Conservation (phyloP, 2,329 filamentous ascomycete genomes). For the Trichoderma oligosporum region DNA sequence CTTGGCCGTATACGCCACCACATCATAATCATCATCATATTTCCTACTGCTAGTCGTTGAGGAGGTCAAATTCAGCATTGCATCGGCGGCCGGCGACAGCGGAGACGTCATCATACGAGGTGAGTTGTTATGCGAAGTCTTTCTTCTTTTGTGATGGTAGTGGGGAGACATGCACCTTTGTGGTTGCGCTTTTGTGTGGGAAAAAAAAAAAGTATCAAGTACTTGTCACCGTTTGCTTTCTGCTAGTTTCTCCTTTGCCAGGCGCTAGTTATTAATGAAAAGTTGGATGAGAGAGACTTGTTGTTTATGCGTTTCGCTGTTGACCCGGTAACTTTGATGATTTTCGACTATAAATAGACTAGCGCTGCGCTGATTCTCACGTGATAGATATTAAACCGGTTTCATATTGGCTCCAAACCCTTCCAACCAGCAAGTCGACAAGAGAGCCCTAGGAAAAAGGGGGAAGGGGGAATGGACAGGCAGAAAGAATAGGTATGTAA, state of each 20-base stretch:
- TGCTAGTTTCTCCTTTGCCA: neutral
- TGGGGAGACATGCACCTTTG: neutral
- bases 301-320: conserved; percentile 15
- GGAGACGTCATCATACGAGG: conserved; percentile 38
- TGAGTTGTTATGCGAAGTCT: neutral
- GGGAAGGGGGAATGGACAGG: no score
- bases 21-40: conserved; percentile 35
- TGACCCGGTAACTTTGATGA: conserved; percentile 13
- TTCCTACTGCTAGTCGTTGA: conserved; percentile 30
- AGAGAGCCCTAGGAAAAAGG: no score
- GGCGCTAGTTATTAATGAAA: conserved; percentile 8
- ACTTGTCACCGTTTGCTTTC: neutral
- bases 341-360: neutral
- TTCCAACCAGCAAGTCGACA: no score
- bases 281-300: conserved; percentile 1
- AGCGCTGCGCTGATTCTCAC: conserved; percentile 15
- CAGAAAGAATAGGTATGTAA: no score
- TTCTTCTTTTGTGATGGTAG: neutral
- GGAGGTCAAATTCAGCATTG: conserved; percentile 38
- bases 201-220: neutral
- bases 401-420: neutral
- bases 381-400: conserved; percentile 9
- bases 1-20: conserved; percentile 27
- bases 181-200: neutral
- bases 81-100: conserved; percentile 38